A percentile compares a stretch with the other conserved stretches of the same genome.
Evolutionary conservation across 192 early-diverging fungal species (phyloP).

Genomic region (Podila clonocystis): DNA sequence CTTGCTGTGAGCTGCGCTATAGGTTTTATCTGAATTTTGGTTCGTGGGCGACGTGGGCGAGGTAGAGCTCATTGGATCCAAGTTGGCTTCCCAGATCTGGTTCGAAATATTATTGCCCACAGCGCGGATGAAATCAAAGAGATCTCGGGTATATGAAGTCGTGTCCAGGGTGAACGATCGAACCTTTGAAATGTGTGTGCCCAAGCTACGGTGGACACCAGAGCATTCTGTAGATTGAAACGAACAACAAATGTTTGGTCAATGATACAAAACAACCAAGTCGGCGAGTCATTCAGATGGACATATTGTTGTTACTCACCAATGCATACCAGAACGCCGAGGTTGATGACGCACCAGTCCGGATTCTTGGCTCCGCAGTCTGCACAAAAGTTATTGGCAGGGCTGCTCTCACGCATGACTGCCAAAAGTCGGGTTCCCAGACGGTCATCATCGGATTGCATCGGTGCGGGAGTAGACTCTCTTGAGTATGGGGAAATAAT

Average conservation of each 20-base stretch:
- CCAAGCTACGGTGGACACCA: constrained; percentile 74
- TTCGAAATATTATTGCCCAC: constrained; percentile 74
- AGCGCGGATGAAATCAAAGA: constrained; percentile 63
- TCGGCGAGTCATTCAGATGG: background rate
- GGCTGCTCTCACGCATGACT: constrained; percentile 41
- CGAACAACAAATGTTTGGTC: background rate
- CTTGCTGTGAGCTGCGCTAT: background rate
- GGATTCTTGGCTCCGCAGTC: constrained; percentile 74
- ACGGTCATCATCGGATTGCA: background rate
- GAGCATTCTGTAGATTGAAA: constrained; percentile 64
- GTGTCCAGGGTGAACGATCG: constrained; percentile 75
- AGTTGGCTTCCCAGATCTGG: constrained; percentile 70
- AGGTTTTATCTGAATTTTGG: background rate
- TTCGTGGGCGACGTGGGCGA: background rate
- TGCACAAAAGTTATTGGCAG: constrained; percentile 64
- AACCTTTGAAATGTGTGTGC: constrained; percentile 79
- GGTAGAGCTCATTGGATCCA: background rate
- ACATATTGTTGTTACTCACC: constrained; percentile 50
- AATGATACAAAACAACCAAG: background rate
- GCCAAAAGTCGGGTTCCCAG: constrained; percentile 29
- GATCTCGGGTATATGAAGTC: constrained; percentile 71
- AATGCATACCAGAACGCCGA: constrained; percentile 74
- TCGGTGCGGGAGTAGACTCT: background rate
- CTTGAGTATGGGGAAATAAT: constrained; percentile 11
- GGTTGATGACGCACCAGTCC: constrained; percentile 77